phyloP scores from a whole-genome alignment of 2,329 filamentous ascomycete species.

The Sporothrix dimorphospora region DNA sequence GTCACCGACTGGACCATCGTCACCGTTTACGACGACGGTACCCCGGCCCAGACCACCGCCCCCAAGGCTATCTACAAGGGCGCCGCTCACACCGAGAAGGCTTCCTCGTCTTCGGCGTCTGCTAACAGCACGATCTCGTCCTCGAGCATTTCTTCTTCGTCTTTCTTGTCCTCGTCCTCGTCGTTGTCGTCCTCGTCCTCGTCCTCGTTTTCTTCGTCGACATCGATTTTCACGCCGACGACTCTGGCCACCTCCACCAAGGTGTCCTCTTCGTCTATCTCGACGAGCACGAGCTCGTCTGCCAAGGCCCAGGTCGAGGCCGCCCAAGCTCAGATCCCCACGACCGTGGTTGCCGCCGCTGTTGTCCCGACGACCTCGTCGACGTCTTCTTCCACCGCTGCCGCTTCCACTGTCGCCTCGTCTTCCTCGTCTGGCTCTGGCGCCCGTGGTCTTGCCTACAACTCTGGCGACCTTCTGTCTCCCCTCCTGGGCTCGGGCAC shows the following conservation, averaged over 20 bases:
- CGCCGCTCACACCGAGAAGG: slow-evolving; percentile 27
- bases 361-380: slow-evolving; percentile 32
- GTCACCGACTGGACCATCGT: slow-evolving; percentile 49
- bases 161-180: slow-evolving; percentile 1
- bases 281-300: slow-evolving; percentile 9
- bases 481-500: slow-evolving; percentile 50
- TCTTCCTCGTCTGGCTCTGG: slow-evolving; percentile 39
- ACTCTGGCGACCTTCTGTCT: slow-evolving; percentile 57
- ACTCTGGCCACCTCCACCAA: slow-evolving; percentile 28
- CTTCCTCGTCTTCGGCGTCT: slow-evolving; percentile 24
- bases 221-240: slow-evolving; percentile 26
- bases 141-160: slow-evolving; percentile 22
- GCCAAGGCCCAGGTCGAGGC: not conserved
- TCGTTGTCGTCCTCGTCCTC: not conserved
- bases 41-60: slow-evolving; percentile 28
- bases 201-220: not conserved
- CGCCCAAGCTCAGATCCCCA: slow-evolving; percentile 17
- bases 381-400: slow-evolving; percentile 31
- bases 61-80: slow-evolving; percentile 34
- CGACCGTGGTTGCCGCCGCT: slow-evolving; percentile 29
- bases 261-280: not conserved
- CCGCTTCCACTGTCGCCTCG: slow-evolving; percentile 32
- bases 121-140: slow-evolving; percentile 24
- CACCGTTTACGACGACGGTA: slow-evolving; percentile 44
- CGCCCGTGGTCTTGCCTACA: slow-evolving; percentile 73